phyloP scores from a whole-genome alignment of 306 rosid species.

The Dicorynia guianensis region DNA sequence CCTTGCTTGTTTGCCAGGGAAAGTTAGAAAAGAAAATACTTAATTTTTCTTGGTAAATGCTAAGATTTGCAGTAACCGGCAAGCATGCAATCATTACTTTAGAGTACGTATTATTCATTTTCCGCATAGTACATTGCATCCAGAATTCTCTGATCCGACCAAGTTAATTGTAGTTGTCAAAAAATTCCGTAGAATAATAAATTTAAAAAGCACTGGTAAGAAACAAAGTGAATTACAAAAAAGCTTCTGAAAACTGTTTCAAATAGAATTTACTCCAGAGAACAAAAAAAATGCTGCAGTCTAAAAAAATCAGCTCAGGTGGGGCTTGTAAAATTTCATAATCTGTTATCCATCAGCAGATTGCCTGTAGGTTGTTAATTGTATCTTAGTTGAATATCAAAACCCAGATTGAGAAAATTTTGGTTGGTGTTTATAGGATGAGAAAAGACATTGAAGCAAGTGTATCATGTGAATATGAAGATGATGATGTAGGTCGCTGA shows the following conservation, averaged over 20 bases:
- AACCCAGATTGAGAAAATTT: not conserved
- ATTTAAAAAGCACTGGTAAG: not conserved
- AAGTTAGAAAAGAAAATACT: not conserved
- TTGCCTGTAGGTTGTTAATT: not conserved
- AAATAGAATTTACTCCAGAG: no score
- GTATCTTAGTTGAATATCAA: not conserved
- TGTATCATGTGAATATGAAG: not conserved
- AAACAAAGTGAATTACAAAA: not conserved
- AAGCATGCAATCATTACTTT: not conserved
- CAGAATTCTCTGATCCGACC: slow-evolving; percentile 8
- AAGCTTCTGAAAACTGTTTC: slow-evolving; percentile 9
- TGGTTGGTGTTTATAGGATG: not conserved
- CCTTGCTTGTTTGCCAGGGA: slow-evolving; percentile 28
- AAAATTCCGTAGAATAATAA: not conserved
- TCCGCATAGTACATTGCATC: not conserved
- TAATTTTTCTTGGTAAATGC: slow-evolving; percentile 29
- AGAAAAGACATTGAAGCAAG: not conserved
- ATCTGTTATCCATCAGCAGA: not conserved
- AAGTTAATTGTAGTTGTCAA: slow-evolving; percentile 14
- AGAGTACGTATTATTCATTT: not conserved
- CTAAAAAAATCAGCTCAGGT: slow-evolving; percentile 15
- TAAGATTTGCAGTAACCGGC: slow-evolving; percentile 1
- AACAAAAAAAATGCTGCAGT: not conserved
- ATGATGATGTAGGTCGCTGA: slow-evolving; percentile 23
- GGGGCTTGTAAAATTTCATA: not conserved